phyloP scores from a whole-genome alignment of 1,284 basidiomycete genomes.

The Cryptococcus maquisensis region DNA sequence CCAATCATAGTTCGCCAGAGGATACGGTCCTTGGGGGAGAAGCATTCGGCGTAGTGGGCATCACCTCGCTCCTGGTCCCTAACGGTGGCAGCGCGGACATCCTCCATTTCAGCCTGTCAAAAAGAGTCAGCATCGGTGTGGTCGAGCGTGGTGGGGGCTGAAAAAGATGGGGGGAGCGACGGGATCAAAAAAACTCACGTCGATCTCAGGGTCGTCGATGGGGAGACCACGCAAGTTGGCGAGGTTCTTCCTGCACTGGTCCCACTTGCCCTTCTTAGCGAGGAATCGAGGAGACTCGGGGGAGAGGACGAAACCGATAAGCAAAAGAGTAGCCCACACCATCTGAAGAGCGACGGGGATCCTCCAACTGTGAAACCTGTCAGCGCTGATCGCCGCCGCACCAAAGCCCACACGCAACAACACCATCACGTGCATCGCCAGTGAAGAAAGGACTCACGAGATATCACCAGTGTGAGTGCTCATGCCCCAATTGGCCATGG shows the following conservation, averaged over 20 bases:
- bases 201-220: slow-evolving; percentile 39
- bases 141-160: not conserved
- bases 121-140: not conserved
- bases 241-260: slow-evolving; percentile 45
- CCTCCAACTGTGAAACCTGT: slow-evolving; percentile 20
- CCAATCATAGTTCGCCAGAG: slow-evolving; percentile 48
- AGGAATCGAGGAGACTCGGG: slow-evolving; percentile 51
- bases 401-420: not conserved
- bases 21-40: slow-evolving; percentile 49
- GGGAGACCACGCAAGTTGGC: slow-evolving; percentile 47
- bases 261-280: slow-evolving; percentile 45
- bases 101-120: slow-evolving; percentile 40
- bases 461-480: slow-evolving; percentile 32
- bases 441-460: slow-evolving; percentile 12
- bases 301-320: slow-evolving; percentile 47
- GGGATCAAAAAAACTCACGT: slow-evolving; percentile 15
- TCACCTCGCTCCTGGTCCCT: slow-evolving; percentile 41
- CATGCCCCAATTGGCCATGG: slow-evolving; percentile 50
- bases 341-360: slow-evolving; percentile 32
- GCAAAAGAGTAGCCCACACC: slow-evolving; percentile 38
- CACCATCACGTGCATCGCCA: not conserved
- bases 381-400: not conserved
- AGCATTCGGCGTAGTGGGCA: slow-evolving; percentile 45
- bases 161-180: too few relatives aligned
- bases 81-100: slow-evolving; percentile 39